A percentile compares a stretch with the other conserved stretches of the same genome.
These are phyloP conservation scores for Aureobasidium sp. DNA, from an alignment of 2,329 filamentous ascomycete species.

Conservation along the genomic window DNA sequence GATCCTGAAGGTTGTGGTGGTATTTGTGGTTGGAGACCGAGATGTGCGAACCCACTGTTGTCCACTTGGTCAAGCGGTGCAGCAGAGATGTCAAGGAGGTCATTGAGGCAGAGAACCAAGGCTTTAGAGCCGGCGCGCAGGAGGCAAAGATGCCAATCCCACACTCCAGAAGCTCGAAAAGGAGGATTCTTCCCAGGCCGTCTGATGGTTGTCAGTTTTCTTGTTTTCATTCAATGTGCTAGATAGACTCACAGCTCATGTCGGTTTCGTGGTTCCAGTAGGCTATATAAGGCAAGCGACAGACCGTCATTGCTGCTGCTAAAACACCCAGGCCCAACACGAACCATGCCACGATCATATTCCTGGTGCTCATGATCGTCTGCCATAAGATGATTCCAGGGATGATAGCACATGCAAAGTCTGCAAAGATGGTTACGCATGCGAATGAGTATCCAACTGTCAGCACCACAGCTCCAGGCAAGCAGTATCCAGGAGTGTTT, in stretches of 20 bases:
- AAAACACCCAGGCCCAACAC: neutral
- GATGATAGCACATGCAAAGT: constrained; percentile 2
- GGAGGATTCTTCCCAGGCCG: constrained; percentile 8
- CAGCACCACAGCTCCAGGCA: constrained; percentile 4
- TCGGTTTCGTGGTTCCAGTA: neutral
- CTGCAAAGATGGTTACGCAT: neutral
- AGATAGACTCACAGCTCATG: neutral
- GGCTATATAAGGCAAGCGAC: constrained; percentile 8
- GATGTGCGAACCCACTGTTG: neutral
- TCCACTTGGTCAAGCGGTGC: neutral
- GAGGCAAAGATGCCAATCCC: constrained; percentile 6
- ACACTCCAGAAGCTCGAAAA: constrained; percentile 6
- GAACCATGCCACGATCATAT: neutral
- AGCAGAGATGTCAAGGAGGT: neutral
- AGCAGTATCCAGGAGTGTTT: constrained; percentile 5
- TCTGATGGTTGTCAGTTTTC: neutral
- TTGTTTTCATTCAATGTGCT: neutral
- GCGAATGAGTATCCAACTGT: constrained; percentile 4
- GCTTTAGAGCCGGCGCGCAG: constrained; percentile 10
- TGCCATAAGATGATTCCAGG: constrained; percentile 10
- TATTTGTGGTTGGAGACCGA: neutral
- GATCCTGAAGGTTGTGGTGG: neutral
- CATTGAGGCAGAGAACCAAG: neutral
- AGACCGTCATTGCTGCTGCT: constrained; percentile 4
- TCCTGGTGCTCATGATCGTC: neutral